A percentile compares a stretch with the other conserved stretches of the same genome.
phyloP scores from a whole-genome alignment of 352 stramenopile genomes.

The Pythium sukuiense region DNA sequence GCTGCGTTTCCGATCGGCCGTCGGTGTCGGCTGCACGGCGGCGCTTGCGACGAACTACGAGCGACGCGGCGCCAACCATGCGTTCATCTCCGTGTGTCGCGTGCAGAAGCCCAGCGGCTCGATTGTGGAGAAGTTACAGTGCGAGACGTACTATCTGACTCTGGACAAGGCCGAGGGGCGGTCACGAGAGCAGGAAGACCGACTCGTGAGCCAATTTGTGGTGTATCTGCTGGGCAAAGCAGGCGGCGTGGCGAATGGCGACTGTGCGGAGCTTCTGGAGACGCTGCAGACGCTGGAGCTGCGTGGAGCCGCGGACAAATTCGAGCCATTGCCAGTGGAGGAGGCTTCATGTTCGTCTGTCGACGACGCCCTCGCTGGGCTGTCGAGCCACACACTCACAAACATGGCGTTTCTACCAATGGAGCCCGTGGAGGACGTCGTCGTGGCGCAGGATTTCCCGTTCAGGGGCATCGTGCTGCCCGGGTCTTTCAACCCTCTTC shows the following conservation, averaged over 20 bases:
- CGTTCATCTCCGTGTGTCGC: conserved; percentile 65
- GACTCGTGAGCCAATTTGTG: conserved; percentile 66
- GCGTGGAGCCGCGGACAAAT: conserved; percentile 29
- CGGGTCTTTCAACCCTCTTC: conserved; percentile 85
- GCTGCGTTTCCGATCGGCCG: conserved; percentile 33
- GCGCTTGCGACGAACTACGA: conserved; percentile 63
- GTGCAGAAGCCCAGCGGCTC: conserved; percentile 2
- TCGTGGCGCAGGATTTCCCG: conserved; percentile 35
- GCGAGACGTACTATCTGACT: conserved; percentile 59
- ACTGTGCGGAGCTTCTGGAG: conserved; percentile 32
- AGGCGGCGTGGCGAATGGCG: conserved; percentile 34
- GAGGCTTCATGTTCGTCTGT: conserved; percentile 18
- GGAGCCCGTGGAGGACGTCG: neutral
- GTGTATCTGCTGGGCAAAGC: conserved; percentile 65
- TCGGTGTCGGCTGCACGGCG: conserved; percentile 76
- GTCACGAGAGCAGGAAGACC: conserved; percentile 62
- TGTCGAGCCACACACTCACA: conserved; percentile 17
- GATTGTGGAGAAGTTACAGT: conserved; percentile 30
- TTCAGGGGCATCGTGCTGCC: conserved; percentile 69
- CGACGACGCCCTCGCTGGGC: conserved; percentile 12
- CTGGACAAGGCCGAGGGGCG: conserved; percentile 63
- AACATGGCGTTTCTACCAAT: conserved; percentile 56
- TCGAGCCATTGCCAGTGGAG: conserved; percentile 10
- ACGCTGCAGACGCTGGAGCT: conserved; percentile 32
- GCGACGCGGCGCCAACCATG: conserved; percentile 63